Evolutionary conservation across 2,329 filamentous ascomycete genomes (phyloP).

Genomic region (Phialocephala sp.): DNA sequence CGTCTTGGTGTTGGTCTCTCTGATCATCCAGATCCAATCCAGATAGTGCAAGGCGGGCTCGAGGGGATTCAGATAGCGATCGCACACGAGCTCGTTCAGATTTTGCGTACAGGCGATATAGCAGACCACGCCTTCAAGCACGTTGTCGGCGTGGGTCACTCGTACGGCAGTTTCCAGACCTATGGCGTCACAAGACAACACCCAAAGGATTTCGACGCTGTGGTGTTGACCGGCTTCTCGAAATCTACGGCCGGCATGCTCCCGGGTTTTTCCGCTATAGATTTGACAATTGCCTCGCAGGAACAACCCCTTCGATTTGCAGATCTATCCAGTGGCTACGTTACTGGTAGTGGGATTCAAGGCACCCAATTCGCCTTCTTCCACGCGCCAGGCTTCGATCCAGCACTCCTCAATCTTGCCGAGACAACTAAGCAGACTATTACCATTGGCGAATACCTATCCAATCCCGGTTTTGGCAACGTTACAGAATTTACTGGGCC

Average conservation of each 20-base stretch:
- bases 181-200: constrained; percentile 26
- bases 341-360: background rate
- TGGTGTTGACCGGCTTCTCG: constrained; percentile 15
- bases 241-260: too few species aligned
- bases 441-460: constrained; percentile 13
- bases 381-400: constrained; percentile 1
- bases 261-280: too few species aligned
- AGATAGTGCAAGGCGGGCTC: background rate
- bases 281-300: background rate
- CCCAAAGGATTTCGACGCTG: constrained; percentile 29
- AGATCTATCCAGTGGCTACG: background rate
- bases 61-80: background rate
- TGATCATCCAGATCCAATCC: constrained; percentile 13
- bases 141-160: constrained; percentile 33
- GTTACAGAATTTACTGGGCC: background rate
- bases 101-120: constrained; percentile 1
- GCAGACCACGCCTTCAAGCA: constrained; percentile 9
- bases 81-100: background rate
- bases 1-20: constrained; percentile 11
- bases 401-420: constrained; percentile 10
- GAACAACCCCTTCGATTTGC: background rate
- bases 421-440: constrained; percentile 4
- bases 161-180: constrained; percentile 25
- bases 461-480: background rate
- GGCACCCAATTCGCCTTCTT: constrained; percentile 9